Evolutionary conservation across 306 rosid genomes (phyloP), one percentile per base, ranked within the genome.

Genomic region (Trichosanthes truncata): DNA sequence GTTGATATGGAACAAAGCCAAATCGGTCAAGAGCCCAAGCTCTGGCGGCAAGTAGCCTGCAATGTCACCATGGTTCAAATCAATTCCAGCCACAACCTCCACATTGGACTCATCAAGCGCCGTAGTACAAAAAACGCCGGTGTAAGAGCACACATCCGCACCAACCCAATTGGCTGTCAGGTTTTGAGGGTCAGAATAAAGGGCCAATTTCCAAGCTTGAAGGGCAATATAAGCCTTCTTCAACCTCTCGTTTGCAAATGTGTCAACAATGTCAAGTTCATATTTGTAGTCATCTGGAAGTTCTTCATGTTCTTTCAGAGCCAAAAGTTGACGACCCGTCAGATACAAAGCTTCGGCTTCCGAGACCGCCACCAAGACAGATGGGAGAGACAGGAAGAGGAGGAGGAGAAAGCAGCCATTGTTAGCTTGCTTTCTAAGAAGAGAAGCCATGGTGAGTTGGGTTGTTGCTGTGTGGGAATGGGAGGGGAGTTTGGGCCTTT

Each of bases 71-170:
- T 78, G 75, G 46, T 78, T 78, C 72, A 78, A 35, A 35, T 78
- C 81, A 45, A 78, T 33, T 48, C 81, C 81, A 6, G 81, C 81
- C n/a, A 78, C 81, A 2, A 78, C 81, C 10, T 48, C 53, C 1
- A 63, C 29, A 0, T 18, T 43, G 25, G 81, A 0, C 40, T 78
- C 61, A 20, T 62, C 57, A 6, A 65, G 81, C 12, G 81, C 72
- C 20, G 74, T 1, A 5, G 75, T 12, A 20, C 81, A 78, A 3
- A 46, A 78, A 23, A 78, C 62, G 5, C 81, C 81, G 1, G 14
- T 62, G 46, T 78, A 78, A 46, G 75, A 45, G 15, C 81, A 78
- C 0, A 78, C 81, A 46, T 78, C 46, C 13, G 61, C 57, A 0
- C 81, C 81, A 8, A 26, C 41, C 81, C 81, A 78, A 38, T 46